Base-by-base conservation (phyloP, 495 filamentous ascomycete genomes). In the Penicillium coffeae region DNA sequence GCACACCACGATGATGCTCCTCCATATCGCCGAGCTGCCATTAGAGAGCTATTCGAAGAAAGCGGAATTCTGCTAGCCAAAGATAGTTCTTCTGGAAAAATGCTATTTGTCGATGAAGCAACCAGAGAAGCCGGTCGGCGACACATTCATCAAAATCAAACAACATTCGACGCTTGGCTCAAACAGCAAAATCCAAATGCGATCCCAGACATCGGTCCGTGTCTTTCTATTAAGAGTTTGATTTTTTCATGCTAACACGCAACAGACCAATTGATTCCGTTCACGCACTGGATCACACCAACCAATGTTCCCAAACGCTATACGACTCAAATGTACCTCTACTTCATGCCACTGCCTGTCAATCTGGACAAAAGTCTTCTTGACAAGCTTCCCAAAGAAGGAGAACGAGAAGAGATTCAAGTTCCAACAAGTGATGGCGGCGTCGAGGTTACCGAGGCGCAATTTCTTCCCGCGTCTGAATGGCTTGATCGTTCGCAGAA, bases 321-420 rank as follows among this genome's bases (percentile, higher is more conserved):
- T 62, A 86, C 86, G 1, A 96, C 90, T 7, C 90, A 95, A 61
- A 96, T 98, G 90, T 98, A 97, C 61, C 59, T 98, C 7, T 93
- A 95, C 65, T 86, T 95, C 69, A 75, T 96, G n/a, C 90, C 93
- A 0, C 69, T 90, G 0, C 69, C 73, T 3, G 55, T 74, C 1
- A 68, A 75, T 10, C 64, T 68, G 16, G 56, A 69, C 46, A 64
- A 69, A 19, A 42, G 54, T 1, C 34, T 68, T 8, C 58, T 68
- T 10, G 39, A 57, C 10, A 61, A 64, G 21, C 54, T 66, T 13
- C 66, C 66, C 6, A 41, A 58, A 12, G 64, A 71, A 39, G 69
- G 66, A 7, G 62, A 69, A 42, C 49, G 60, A 3, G 63, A 71
- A 48, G 62, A 74, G 44, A 60, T 70, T 8, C 68, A 77, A 8